Evolutionary conservation across 2,329 filamentous ascomycete species (phyloP).

Genomic region (Beauveria sp.): DNA sequence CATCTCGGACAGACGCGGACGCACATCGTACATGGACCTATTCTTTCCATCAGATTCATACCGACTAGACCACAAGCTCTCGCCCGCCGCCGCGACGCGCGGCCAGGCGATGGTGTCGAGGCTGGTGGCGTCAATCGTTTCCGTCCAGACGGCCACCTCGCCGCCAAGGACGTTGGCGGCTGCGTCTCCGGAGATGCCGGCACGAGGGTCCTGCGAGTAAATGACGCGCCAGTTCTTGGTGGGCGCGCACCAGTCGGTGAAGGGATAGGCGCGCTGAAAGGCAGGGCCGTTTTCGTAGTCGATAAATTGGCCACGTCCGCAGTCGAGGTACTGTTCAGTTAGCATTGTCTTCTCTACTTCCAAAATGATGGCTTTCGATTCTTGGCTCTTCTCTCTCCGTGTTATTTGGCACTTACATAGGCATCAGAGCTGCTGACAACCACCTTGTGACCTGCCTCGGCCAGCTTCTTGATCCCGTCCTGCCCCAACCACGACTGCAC

Average conservation of each 20-base stretch:
- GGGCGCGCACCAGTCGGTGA: conserved; percentile 73
- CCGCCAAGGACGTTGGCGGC: conserved; percentile 69
- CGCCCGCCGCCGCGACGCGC: conserved; percentile 62
- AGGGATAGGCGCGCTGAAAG: conserved; percentile 54
- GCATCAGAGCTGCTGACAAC: conserved; percentile 70
- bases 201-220: conserved; percentile 71
- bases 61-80: conserved; percentile 73
- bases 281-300: conserved; percentile 55
- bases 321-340: conserved; percentile 64
- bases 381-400: background rate
- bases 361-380: background rate
- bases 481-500: conserved; percentile 73
- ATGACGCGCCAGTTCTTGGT: conserved; percentile 74
- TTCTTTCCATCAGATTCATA: conserved; percentile 60
- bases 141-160: conserved; percentile 75
- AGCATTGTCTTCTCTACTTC: conserved; percentile 9
- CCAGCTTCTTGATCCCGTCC: conserved; percentile 52
- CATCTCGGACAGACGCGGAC: conserved; percentile 64
- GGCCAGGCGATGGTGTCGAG: conserved; percentile 75
- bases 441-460: conserved; percentile 58
- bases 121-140: conserved; percentile 69
- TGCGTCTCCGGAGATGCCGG: conserved; percentile 51
- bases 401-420: conserved; percentile 48
- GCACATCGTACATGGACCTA: conserved; percentile 62
- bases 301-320: conserved; percentile 72